Base-by-base conservation (phyloP, 1,284 basidiomycete species). In the Inonotus obliquus region DNA sequence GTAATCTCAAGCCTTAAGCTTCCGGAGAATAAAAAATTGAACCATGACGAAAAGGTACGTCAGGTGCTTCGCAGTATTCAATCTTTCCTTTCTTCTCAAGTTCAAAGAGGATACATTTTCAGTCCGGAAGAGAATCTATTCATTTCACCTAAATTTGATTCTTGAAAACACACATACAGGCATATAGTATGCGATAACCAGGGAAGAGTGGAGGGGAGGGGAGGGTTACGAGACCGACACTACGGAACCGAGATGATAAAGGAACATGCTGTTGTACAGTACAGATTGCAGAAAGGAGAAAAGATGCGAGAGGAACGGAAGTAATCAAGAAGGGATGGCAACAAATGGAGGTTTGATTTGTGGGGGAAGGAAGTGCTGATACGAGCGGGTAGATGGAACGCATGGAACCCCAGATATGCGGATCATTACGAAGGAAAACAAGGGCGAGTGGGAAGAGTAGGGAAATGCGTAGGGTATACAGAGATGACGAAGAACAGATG, bases 251-350 rank as follows among this genome's bases (percentile, higher is more conserved):
- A 49, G 23, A 23, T 21, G n/a, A 44, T 19, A 27, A 27, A 29
- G 21, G 37, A 35, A 39, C 38, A 27, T 54, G 39, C 4, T 54
- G 53, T 54, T 49, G 41, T 58, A 58, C 56, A 58, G 41, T 58
- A 58, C 56, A 58, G 14, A 37, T 45, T 58, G 41, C 41, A 32
- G 41, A 25, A 17, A 23, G 47, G 19, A 13, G 9, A 44, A 17
- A 7, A 44, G 41, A 44, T 44, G 41, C 41, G 41, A 44, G 41
- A 44, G 1, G 41, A 5, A 44, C 41, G 41, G 41, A 32, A 39
- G 21, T 21, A 37, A 32, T 44, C 39, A 57, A 57, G 41, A 32
- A 57, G 41, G 19, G n/a, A n/a, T n/a, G n/a, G n/a, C n/a, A n/a
- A 19, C 13, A 35, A 41, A 21, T 11, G 39, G 21, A 17, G 53